Base-by-base conservation (phyloP, 2,329 filamentous ascomycete species). In the Claviceps pusilla region DNA sequence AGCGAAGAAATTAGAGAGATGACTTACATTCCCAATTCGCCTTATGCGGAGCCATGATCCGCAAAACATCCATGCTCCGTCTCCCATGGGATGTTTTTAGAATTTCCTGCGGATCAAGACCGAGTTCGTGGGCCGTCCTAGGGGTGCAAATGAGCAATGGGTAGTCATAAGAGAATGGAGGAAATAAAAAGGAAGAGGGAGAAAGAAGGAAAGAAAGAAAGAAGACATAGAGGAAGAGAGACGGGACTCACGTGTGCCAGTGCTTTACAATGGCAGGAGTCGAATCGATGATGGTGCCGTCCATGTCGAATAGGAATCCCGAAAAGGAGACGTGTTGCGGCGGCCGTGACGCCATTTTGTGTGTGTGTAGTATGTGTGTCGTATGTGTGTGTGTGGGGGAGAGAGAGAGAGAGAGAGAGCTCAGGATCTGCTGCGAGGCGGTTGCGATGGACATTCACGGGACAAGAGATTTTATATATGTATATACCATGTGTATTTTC, bases 21-120 rank as follows among this genome's bases (percentile, higher is more conserved):
- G 19, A 80, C 87, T 72, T 71, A 94, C 89, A 95, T 59, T 95
- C 89, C 89, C 87, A 91, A 62, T 85, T 96, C 46, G 93, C 93
- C 66, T 89, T 88, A 61, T 87, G 83, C 16, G 89, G 86, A 58
- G 87, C 84, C 56, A 95, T 79, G 33, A 90, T 73, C 66, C 80
- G 80, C 56, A 98, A 76, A 3, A 86, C 82, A 63, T 98, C 93
- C 63, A 97, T 95, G 60, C 83, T 89, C 56, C 93, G 77, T 56
- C 91, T 82, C 57, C 93, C 93, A 69, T 98, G 93, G 5, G 89
- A 95, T 10, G 89, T 95, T 63, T 88, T 79, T 31, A 97, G 78
- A 62, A 98, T 97, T 48, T 85, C 79, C 50, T 84, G 76, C n/a
- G 88, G 87, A 59, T 88, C 81, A 28, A 96, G 84, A 29, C 87